These are phyloP conservation scores for Dipteronia dyeriana DNA, from an alignment of 345 rosid species.

Conservation along the genomic window DNA sequence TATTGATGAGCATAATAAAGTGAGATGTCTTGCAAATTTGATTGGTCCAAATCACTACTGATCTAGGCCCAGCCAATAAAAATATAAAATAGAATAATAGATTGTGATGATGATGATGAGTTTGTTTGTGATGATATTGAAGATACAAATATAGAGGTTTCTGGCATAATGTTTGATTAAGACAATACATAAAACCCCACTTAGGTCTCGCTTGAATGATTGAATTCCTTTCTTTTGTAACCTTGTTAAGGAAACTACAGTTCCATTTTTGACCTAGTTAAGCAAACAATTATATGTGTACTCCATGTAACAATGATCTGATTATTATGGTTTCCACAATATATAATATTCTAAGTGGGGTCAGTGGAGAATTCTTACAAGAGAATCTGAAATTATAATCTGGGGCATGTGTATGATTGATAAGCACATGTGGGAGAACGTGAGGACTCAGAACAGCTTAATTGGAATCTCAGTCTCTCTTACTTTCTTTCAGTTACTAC, in stretches of 20 bases:
- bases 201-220: conserved; percentile 4
- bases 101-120: neutral
- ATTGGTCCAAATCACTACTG: conserved; percentile 20
- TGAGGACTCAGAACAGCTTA: conserved; percentile 26
- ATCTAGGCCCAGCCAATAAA: conserved; percentile 18
- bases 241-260: conserved; percentile 26
- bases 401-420: conserved; percentile 29
- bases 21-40: conserved; percentile 16
- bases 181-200: conserved; percentile 15
- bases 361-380: conserved; percentile 5
- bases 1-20: conserved; percentile 22
- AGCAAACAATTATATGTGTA: neutral
- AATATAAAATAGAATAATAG: neutral
- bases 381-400: conserved; percentile 19
- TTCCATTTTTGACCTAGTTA: conserved; percentile 2
- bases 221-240: conserved; percentile 7
- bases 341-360: conserved; percentile 4
- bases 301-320: neutral
- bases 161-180: neutral
- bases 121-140: neutral
- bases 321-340: neutral
- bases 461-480: conserved; percentile 38
- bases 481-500: conserved; percentile 21
- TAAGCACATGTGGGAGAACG: conserved; percentile 41
- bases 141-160: neutral